Conservation (phyloP, 495 filamentous ascomycete species). For the Aspergillus panamensis region DNA sequence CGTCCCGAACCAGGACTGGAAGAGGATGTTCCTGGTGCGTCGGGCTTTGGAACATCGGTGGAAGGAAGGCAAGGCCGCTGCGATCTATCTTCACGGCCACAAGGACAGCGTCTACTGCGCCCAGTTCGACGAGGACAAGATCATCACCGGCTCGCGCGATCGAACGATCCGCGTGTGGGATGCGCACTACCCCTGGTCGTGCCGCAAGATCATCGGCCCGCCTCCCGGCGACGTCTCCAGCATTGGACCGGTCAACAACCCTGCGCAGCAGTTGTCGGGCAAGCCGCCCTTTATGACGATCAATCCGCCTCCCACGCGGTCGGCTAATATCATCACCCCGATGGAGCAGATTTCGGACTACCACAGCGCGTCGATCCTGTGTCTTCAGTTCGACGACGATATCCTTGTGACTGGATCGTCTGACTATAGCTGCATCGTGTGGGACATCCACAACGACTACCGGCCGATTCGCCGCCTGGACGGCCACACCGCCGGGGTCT, state of each 20-base stretch:
- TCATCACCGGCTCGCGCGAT: slow-evolving; percentile 94
- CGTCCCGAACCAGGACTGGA: slow-evolving; percentile 68
- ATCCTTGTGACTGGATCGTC: slow-evolving; percentile 95
- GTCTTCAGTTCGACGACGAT: slow-evolving; percentile 86
- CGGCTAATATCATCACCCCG: slow-evolving; percentile 28
- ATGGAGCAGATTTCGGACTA: slow-evolving; percentile 41
- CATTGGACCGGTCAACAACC: slow-evolving; percentile 36
- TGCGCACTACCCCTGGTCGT: slow-evolving; percentile 73
- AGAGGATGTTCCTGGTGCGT: slow-evolving; percentile 74
- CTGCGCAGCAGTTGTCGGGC: slow-evolving; percentile 35
- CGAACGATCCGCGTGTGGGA: slow-evolving; percentile 95
- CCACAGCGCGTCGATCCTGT: slow-evolving; percentile 89
- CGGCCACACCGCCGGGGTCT: slow-evolving; percentile 78
- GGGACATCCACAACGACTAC: slow-evolving; percentile 74
- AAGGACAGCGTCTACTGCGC: slow-evolving; percentile 94
- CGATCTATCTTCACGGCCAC: slow-evolving; percentile 88
- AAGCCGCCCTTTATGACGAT: slow-evolving; percentile 48
- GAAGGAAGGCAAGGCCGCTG: slow-evolving; percentile 69
- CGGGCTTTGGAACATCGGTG: slow-evolving; percentile 73
- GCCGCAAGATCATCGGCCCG: slow-evolving; percentile 72
- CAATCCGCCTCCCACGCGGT: slow-evolving; percentile 38
- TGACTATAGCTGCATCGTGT: slow-evolving; percentile 87
- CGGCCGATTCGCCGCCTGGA: slow-evolving; percentile 70
- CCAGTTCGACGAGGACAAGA: slow-evolving; percentile 96
- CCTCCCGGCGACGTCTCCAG: slow-evolving; percentile 26